Evolutionary conservation across 805 yeast species (phyloP), one percentile per base, ranked within the genome.

Genomic region (Candida takata): DNA sequence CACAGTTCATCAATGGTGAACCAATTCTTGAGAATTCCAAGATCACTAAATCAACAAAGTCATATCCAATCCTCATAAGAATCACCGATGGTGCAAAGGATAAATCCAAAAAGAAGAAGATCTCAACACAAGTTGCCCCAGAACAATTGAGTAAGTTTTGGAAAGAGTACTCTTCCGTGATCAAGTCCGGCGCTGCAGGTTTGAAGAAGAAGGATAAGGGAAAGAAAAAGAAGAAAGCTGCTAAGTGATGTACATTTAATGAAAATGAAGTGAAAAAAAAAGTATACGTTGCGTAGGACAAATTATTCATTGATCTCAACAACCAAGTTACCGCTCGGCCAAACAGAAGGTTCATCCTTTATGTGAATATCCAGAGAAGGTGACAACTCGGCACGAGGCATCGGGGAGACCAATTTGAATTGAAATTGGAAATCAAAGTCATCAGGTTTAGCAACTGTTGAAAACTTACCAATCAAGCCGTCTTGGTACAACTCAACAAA

Each of bases 121-220:
- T 80, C 23, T 75, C 87, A 19, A 87, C 97, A 0, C 73, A 79
- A 10, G 87, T 88, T 6, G 71, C 72, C 19, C 64, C 77, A 1
- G 71, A 66, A 2, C 60, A 71, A 4, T 63, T 88, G 45, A 84
- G 79, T 43, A 56, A 64, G 40, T 88, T 88, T 56, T 88, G 96
- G 96, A 56, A 58, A 29, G 77, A 76, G 18, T 88, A 87, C 59
- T 61, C 84, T 1, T 76, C 74, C 29, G 72, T 72, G 0, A 66
- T 87, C 37, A 87, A 84, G 54, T 54, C 66, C 16, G 88, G 92
- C 5, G 75, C 84, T 57, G 63, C 64, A 4, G 95, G 95, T 2
- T 68, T 88, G 57, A 72, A 77, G 54, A 84, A 81, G 72, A 86
- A 84, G 64, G 85, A 83, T 41, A 85, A 84, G 67, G 78, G 77